Percentiles rank a stretch among this genome's conserved stretches.
Evolutionary conservation across 495 filamentous ascomycete species (phyloP).

Genomic region (Neurospora tetrasperma): DNA sequence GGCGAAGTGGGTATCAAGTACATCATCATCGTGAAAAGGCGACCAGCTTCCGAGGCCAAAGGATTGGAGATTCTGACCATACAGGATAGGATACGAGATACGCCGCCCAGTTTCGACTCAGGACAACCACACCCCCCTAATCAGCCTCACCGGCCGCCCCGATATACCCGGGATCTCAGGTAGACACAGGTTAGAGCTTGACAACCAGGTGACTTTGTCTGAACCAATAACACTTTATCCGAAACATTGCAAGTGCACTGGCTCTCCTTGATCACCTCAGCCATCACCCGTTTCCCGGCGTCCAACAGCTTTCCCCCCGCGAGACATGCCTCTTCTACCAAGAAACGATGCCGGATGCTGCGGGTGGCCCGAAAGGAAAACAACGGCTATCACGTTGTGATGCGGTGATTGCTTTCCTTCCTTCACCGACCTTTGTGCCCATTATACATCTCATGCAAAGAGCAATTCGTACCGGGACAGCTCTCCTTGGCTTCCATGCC

Average conservation of each 20-base stretch:
- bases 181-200: not conserved
- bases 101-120: not conserved
- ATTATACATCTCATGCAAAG: constrained; percentile 3
- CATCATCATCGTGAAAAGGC: not conserved
- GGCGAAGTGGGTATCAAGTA: not conserved
- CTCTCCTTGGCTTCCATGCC: not conserved
- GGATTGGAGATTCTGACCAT: not conserved
- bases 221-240: not conserved
- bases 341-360: not conserved
- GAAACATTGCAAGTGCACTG: not conserved
- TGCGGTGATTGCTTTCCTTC: constrained; percentile 3
- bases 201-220: not conserved
- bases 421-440: constrained; percentile 12
- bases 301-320: not conserved
- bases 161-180: not conserved
- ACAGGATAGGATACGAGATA: not conserved
- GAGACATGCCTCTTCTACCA: not conserved
- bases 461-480: not conserved
- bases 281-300: not conserved
- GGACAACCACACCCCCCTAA: not conserved
- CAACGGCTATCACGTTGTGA: not conserved
- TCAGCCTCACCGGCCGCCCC: not conserved
- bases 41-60: not conserved
- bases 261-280: not conserved
- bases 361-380: not conserved